Conservation (phyloP, 352 stramenopile genomes). For the Pythium pyrilobum region DNA sequence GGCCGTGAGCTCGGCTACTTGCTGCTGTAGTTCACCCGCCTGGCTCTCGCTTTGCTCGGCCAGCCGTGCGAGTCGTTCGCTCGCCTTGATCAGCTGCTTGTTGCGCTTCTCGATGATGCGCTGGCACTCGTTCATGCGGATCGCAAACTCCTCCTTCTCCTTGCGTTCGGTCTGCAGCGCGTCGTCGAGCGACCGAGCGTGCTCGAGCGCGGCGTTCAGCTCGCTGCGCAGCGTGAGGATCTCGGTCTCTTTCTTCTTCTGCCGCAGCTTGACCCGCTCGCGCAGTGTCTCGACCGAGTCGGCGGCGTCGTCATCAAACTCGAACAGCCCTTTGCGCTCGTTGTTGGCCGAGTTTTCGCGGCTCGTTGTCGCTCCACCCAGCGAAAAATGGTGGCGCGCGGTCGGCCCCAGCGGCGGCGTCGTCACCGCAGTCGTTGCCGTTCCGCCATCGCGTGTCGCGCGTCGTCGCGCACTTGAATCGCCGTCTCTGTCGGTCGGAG, state of each 20-base stretch:
- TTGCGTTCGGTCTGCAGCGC: constrained; percentile 27
- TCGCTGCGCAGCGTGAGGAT: constrained; percentile 40
- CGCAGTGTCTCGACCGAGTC: constrained; percentile 74
- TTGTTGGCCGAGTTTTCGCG: constrained; percentile 11
- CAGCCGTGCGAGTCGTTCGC: constrained; percentile 56
- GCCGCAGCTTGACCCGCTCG: constrained; percentile 60
- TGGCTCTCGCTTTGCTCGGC: constrained; percentile 60
- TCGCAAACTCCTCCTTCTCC: constrained; percentile 58
- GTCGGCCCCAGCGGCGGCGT: neutral
- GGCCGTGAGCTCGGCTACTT: constrained; percentile 24
- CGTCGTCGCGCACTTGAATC: neutral
- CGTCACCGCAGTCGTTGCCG: neutral
- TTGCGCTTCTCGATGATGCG: constrained; percentile 84
- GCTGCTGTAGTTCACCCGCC: constrained; percentile 36
- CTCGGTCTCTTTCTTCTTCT: constrained; percentile 66
- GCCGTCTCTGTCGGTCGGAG: constrained; percentile 1
- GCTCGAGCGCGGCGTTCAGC: constrained; percentile 33
- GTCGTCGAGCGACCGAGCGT: constrained; percentile 27
- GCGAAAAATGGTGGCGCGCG: constrained; percentile 7
- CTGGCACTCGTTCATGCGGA: constrained; percentile 76
- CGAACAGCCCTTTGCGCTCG: constrained; percentile 70
- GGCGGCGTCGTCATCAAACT: constrained; percentile 57
- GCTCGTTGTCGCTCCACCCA: neutral
- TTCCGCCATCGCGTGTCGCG: neutral
- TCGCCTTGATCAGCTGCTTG: constrained; percentile 81